Percentiles rank a stretch among this genome's conserved stretches.
Conservation (phyloP, 2,329 filamentous ascomycete species). For the Chaetomium globosum region DNA sequence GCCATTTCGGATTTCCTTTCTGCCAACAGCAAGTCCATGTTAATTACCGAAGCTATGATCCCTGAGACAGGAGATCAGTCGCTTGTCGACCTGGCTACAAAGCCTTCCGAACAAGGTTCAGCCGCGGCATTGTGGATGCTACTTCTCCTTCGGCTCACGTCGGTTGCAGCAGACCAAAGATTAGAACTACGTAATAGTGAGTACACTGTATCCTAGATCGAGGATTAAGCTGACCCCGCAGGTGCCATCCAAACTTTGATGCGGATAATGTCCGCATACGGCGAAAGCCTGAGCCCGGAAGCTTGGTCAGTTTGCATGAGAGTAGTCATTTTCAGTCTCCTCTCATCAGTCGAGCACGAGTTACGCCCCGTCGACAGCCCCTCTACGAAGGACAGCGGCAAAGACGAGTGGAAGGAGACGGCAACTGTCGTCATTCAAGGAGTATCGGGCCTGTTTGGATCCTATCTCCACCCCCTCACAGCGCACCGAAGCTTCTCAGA, state of each 20-base stretch:
- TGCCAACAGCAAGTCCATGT: constrained; percentile 59
- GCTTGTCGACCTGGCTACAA: constrained; percentile 60
- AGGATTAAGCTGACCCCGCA: constrained; percentile 42
- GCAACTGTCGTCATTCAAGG: constrained; percentile 74
- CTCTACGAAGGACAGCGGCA: constrained; percentile 47
- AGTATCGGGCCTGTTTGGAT: constrained; percentile 71
- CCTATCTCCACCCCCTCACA: constrained; percentile 73
- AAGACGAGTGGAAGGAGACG: constrained; percentile 70
- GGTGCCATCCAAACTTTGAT: constrained; percentile 86
- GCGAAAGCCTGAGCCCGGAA: constrained; percentile 73
- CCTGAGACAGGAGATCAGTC: constrained; percentile 58
- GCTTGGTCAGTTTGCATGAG: constrained; percentile 84
- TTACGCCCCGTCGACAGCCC: constrained; percentile 47
- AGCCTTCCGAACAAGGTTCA: constrained; percentile 62
- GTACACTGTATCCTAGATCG: constrained; percentile 33
- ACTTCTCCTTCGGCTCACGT: constrained; percentile 69
- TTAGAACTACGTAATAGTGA: constrained; percentile 76
- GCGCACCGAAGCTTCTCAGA: constrained; percentile 66
- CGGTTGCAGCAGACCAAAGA: constrained; percentile 70
- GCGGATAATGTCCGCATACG: constrained; percentile 89
- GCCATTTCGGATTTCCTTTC: constrained; percentile 87
- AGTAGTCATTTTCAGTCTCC: constrained; percentile 75
- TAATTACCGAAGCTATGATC: constrained; percentile 61
- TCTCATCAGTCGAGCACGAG: constrained; percentile 68
- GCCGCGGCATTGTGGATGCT: constrained; percentile 78